Evolutionary conservation across 2,329 filamentous ascomycete species (phyloP), one percentile per base, ranked within the genome.

Genomic region (Colletotrichum chlorophyti): DNA sequence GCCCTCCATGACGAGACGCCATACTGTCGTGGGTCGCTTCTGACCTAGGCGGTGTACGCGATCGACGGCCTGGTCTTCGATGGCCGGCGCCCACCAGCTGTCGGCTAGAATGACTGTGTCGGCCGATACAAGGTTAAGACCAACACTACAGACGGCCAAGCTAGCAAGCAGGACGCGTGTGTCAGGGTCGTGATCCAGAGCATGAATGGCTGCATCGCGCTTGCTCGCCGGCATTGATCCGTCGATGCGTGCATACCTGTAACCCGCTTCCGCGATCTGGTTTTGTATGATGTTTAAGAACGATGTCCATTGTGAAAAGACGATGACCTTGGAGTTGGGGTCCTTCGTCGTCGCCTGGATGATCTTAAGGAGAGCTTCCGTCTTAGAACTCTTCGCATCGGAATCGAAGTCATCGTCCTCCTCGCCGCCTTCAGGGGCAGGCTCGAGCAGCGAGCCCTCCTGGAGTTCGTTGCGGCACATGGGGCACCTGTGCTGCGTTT

Each of bases 11-110:
- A 97, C 85, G 9, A 97, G 78, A 42, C 92, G 81, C 80, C 91
- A 95, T 1, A 96, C 88, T 1, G 86, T 93, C 0, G 89, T 93
- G 60, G 88, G 83, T 32, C 90, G 83, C 63, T 83, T 93, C 75
- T 97, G 93, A 0, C 93, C 93, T 0, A 97, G 80, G 1, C 93
- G 83, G 69, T 97, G 91, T 6, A 97, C 92, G 5, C 93, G 88
- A 69, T 97, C 93, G 3, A 96, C 83, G 4, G 93, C 93, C 70
- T 97, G 93, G 65, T 96, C 92, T 72, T 97, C 93, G 53, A 97
- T 95, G 1, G 92, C 92, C 0, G 93, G 93, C 2, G 93, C 92
- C 90, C 93, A 97, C 93, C 82, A 97, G 58, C 85, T 90, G 71
- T 97, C 93, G 0, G 86, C 85, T 17, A 97, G 79, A 41, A 97